A percentile compares a stretch with the other conserved stretches of the same genome.
Conservation (phyloP, 2,329 filamentous ascomycete species). For the Xenosphaeropsis pyriputrescens region DNA sequence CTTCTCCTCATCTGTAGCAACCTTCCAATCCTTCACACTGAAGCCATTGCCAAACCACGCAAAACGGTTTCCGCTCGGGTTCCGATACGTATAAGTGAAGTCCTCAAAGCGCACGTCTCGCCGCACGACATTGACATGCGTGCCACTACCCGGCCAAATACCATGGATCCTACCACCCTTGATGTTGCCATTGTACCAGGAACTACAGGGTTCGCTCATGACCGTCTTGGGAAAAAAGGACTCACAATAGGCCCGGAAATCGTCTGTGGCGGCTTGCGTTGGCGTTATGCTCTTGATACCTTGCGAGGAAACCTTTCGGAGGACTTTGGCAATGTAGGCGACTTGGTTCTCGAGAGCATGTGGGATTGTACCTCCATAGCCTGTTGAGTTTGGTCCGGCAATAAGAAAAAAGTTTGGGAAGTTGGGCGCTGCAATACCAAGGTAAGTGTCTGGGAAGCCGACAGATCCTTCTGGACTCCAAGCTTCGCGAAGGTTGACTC, state of each 20-base stretch:
- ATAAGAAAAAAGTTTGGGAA: slow-evolving; percentile 4
- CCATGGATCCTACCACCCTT: slow-evolving; percentile 49
- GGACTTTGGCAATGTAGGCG: slow-evolving; percentile 46
- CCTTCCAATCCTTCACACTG: slow-evolving; percentile 34
- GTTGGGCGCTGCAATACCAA: slow-evolving; percentile 1
- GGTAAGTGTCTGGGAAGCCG: slow-evolving; percentile 14
- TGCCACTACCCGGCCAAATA: slow-evolving; percentile 51
- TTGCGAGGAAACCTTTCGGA: slow-evolving; percentile 50
- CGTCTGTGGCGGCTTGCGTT: slow-evolving; percentile 39
- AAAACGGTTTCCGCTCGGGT: slow-evolving; percentile 22
- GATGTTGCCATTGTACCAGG: slow-evolving; percentile 54
- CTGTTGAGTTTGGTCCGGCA: slow-evolving; percentile 18
- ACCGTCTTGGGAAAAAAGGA: slow-evolving; percentile 38
- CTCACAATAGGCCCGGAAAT: slow-evolving; percentile 44
- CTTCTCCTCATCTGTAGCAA: slow-evolving; percentile 23
- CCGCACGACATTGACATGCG: slow-evolving; percentile 40
- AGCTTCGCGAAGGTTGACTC: slow-evolving; percentile 9
- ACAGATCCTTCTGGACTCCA: slow-evolving; percentile 35
- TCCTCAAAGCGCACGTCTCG: slow-evolving; percentile 39
- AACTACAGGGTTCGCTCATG: slow-evolving; percentile 45
- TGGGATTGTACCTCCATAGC: slow-evolving; percentile 48
- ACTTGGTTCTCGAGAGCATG: slow-evolving; percentile 50
- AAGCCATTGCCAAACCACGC: slow-evolving; percentile 48
- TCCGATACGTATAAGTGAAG: slow-evolving; percentile 25
- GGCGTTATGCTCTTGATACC: slow-evolving; percentile 47